Base-by-base conservation (phyloP, 129 eudicot species). In the Oenanthe sinensis region DNA sequence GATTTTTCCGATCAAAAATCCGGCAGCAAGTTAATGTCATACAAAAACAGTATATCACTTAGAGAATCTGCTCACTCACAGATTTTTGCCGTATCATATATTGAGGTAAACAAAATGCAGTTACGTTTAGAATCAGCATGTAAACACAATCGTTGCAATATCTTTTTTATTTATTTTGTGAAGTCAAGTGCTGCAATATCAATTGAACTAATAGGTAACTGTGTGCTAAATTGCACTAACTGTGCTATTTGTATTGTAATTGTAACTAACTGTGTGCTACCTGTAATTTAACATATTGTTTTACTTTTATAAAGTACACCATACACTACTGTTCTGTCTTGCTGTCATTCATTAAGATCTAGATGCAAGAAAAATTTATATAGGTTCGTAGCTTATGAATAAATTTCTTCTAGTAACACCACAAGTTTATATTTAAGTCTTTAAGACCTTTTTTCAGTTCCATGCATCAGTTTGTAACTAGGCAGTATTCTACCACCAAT, bases 1-100 rank as follows among this genome's bases (percentile, higher is more conserved):
- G 48, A 42, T 24, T 70, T 70, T 52, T 39, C 68, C 16, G 36
- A 65, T 78, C 54, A 62, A 78, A 52, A 76, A 26, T 68, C 47
- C 7, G 81, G 33, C 58, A 30, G 37, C 46, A 52, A n/a, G 62
- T 28, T 40, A 33, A 75, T 13, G 75, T 36, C 33, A 74, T 60
- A 14, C 58, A 36, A 28, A 36, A 68, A 54, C 74, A 82, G 26
- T 60, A 71, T 49, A 39, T 47, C 16, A 58, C 20, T 12, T 11
- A 2, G 16, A 15, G 8, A 67, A 30, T 65, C 22, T 20, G 42
- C 22, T 28, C 72, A 67, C 37, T 67, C 3, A 14, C 8, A 12
- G 72, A 33, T 67, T 26, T 15, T 15, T 11, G 19, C 72, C 42
- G 14, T 60, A 24, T 33, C 4, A 67, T 13, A 36, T 33, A 26